Evolutionary conservation across 2,329 filamentous ascomycete genomes (phyloP).

Genomic region (Beauveria varroae): DNA sequence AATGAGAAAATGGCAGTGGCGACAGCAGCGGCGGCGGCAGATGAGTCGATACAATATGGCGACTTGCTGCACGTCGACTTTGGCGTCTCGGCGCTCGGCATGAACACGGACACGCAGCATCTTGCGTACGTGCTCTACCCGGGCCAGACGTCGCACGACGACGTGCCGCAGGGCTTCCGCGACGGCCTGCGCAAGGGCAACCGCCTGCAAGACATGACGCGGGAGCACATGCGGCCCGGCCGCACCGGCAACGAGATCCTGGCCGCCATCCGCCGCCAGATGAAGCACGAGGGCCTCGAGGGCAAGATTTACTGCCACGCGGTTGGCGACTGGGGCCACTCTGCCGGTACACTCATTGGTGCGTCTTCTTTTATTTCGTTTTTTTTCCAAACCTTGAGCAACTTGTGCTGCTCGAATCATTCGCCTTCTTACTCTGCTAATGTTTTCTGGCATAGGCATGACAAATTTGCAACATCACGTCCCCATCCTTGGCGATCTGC

Average conservation of each 20-base stretch:
- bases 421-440: too few relatives aligned
- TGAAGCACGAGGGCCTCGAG: constrained; percentile 34
- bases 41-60: constrained; percentile 30
- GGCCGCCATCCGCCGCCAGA: constrained; percentile 28
- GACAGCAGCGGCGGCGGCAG: background rate
- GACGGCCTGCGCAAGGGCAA: constrained; percentile 39
- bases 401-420: too few relatives aligned
- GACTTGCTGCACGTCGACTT: constrained; percentile 44
- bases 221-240: constrained; percentile 35
- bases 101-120: constrained; percentile 45
- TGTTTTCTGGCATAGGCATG: constrained; percentile 30
- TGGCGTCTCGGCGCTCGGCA: constrained; percentile 37
- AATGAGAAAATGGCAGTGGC: background rate
- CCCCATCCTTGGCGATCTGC: constrained; percentile 38
- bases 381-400: too few relatives aligned
- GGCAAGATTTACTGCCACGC: constrained; percentile 43
- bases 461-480: constrained; percentile 42
- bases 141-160: constrained; percentile 28
- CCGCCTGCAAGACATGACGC: constrained; percentile 40
- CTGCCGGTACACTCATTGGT: constrained; percentile 41
- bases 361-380: constrained; percentile 12
- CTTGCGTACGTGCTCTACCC: constrained; percentile 40
- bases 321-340: constrained; percentile 44
- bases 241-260: constrained; percentile 38
- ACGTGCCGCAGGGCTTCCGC: constrained; percentile 33